Base-by-base conservation (phyloP, 2,329 filamentous ascomycete species). In the Colletotrichum siamense region DNA sequence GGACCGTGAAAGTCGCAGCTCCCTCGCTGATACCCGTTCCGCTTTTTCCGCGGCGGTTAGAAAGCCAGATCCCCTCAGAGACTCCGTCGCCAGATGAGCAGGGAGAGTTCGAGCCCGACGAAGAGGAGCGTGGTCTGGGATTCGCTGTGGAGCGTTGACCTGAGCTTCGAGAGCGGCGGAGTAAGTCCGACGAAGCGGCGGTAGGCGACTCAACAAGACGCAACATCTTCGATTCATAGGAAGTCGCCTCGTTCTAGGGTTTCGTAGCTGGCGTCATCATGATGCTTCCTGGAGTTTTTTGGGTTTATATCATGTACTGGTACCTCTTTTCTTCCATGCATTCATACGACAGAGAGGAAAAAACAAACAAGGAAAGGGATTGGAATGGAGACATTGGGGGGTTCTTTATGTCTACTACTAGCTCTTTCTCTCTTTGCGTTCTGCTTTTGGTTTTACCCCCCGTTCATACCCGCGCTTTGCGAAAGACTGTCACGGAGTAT, bases 71-170 rank as follows among this genome's bases (percentile, higher is more conserved):
- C 64, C 22, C 70, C 75, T 52, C 36, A 78, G 26, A 80, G 78
- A 32, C 79, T 85, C 44, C 84, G 84, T 26, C 85, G 86, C 77
- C 85, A 90, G 78, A 82, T 86, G 64, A 86, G 84, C 77, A 79
- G 77, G 30, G 79, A 77, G 30, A 81, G 82, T 62, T 69, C 86
- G 70, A 87, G 86, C 75, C 81, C 86, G 28, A 84, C 82, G n/a
- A 90, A 87, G 82, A 89, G 84, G 79, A 91, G 89, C 32, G 85
- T 92, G 6, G 87, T 93, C 12, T 94, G 91, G 91, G 91, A 92
- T 78, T 88, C 90, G 15, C 83, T 93, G 18, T 93, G 92, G 91
- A 91, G 87, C 77, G 81, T 92, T 30, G 91, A 93, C 79, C 86
- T 92, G 62, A 91, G 86, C 77, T 88, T 90, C 66, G 90, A 90